Evolutionary conservation across 1,284 basidiomycete genomes (phyloP).

Genomic region (Ustanciosporium gigantosporum): DNA sequence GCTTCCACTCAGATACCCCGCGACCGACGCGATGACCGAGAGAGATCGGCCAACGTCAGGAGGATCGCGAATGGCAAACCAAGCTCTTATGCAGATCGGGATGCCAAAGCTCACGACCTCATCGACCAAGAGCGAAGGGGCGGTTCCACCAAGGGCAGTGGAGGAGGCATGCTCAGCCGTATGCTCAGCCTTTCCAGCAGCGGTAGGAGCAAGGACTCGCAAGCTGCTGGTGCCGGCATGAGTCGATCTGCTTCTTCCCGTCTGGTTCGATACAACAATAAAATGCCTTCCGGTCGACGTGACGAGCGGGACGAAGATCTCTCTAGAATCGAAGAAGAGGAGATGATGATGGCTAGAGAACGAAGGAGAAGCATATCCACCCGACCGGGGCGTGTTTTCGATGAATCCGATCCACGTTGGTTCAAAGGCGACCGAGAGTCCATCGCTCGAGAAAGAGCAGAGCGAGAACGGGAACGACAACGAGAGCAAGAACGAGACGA

Average conservation of each 20-base stretch:
- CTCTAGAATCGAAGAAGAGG: slow-evolving; percentile 33
- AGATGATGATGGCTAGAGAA: slow-evolving; percentile 21
- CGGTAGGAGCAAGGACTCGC: slow-evolving; percentile 10
- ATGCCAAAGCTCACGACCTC: slow-evolving; percentile 16
- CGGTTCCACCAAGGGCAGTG: background rate
- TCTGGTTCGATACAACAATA: slow-evolving; percentile 22
- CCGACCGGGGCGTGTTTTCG: slow-evolving; percentile 19
- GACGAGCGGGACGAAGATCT: slow-evolving; percentile 28
- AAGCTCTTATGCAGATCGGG: slow-evolving; percentile 17
- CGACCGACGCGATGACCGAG: background rate
- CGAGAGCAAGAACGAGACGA: background rate
- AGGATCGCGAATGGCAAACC: slow-evolving; percentile 1
- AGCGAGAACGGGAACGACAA: background rate
- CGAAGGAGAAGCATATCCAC: slow-evolving; percentile 21
- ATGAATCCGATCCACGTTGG: slow-evolving; percentile 31
- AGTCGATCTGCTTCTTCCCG: slow-evolving; percentile 10
- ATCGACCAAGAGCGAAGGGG: slow-evolving; percentile 1
- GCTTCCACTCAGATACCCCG: too few relatives aligned
- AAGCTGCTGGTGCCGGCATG: slow-evolving; percentile 4
- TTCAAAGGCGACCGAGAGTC: too few relatives aligned
- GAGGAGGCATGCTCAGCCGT: slow-evolving; percentile 21
- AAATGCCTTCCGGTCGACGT: slow-evolving; percentile 7
- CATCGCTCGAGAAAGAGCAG: slow-evolving; percentile 2
- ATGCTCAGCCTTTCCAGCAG: slow-evolving; percentile 18
- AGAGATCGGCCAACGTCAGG: background rate